Evolutionary conservation across 345 rosid species (phyloP).

Genomic region (Fremontodendron californicum): DNA sequence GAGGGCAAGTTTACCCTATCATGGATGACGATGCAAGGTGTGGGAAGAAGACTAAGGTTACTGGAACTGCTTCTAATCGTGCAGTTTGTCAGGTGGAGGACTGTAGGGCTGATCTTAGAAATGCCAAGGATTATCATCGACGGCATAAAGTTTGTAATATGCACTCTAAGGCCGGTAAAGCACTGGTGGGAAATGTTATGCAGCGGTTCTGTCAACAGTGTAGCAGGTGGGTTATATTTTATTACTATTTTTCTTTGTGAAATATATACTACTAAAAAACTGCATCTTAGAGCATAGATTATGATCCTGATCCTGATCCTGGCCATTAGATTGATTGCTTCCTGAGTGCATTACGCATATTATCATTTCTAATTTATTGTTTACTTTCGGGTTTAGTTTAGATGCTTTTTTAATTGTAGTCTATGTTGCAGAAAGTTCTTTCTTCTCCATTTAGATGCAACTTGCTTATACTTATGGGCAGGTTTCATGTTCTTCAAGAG

Average conservation of each 20-base stretch:
- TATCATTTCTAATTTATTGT: background rate
- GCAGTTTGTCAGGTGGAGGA: conserved; percentile 69
- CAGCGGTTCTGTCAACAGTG: conserved; percentile 85
- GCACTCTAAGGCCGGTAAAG: conserved; percentile 65
- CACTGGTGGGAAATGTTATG: conserved; percentile 55
- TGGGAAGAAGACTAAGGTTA: conserved; percentile 56
- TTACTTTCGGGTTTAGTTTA: background rate
- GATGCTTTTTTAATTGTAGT: background rate
- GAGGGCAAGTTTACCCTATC: conserved; percentile 39
- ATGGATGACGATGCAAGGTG: conserved; percentile 38
- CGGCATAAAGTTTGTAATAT: conserved; percentile 69
- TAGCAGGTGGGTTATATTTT: conserved; percentile 48
- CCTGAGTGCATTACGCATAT: background rate
- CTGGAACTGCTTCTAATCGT: conserved; percentile 31
- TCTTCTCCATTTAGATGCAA: conserved; percentile 26
- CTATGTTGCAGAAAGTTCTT: background rate
- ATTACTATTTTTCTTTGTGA: background rate
- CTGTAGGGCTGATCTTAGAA: conserved; percentile 63
- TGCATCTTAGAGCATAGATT: background rate
- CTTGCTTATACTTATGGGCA: conserved; percentile 38
- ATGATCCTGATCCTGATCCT: conserved; percentile 12
- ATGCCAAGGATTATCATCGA: conserved; percentile 66
- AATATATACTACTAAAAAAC: background rate
- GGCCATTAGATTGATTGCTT: background rate
- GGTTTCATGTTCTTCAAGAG: conserved; percentile 82